Conservation (phyloP, 129 eudicot species). For the Logfia minima region DNA sequence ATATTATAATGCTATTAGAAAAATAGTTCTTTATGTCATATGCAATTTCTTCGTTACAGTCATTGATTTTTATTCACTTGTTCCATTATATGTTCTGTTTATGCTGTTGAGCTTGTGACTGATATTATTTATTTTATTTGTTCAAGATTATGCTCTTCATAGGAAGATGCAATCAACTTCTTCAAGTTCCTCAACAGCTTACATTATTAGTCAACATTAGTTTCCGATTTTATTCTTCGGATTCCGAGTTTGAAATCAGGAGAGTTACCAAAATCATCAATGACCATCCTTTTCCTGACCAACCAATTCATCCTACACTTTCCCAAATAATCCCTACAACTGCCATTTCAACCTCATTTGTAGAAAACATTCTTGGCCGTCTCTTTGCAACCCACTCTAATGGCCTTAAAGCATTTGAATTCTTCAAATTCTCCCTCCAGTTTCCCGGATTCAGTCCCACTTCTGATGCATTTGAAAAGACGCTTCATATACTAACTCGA, state of each 20-base stretch:
- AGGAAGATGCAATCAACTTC: conserved; percentile 29
- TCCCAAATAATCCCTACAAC: conserved; percentile 40
- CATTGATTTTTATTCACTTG: too few species aligned
- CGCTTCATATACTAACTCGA: conserved; percentile 73
- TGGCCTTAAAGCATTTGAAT: conserved; percentile 80
- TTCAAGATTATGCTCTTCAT: conserved; percentile 29
- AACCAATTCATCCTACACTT: conserved; percentile 52
- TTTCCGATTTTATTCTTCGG: conserved; percentile 34
- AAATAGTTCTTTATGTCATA: background rate
- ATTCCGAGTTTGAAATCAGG: conserved; percentile 39
- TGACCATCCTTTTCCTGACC: conserved; percentile 69
- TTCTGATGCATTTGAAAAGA: conserved; percentile 76
- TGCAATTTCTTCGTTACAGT: background rate
- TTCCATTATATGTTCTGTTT: background rate
- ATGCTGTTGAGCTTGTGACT: conserved; percentile 8
- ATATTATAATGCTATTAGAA: background rate
- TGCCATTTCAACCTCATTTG: conserved; percentile 44
- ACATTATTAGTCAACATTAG: conserved; percentile 13
- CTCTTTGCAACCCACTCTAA: conserved; percentile 70
- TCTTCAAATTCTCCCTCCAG: conserved; percentile 61
- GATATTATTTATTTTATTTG: background rate
- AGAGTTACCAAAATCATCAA: conserved; percentile 55
- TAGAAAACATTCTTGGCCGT: conserved; percentile 72
- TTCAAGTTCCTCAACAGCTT: conserved; percentile 28
- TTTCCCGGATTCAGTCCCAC: conserved; percentile 45